Evolutionary conservation across 2,329 filamentous ascomycete genomes (phyloP).

Genomic region (Diaporthe capsici): DNA sequence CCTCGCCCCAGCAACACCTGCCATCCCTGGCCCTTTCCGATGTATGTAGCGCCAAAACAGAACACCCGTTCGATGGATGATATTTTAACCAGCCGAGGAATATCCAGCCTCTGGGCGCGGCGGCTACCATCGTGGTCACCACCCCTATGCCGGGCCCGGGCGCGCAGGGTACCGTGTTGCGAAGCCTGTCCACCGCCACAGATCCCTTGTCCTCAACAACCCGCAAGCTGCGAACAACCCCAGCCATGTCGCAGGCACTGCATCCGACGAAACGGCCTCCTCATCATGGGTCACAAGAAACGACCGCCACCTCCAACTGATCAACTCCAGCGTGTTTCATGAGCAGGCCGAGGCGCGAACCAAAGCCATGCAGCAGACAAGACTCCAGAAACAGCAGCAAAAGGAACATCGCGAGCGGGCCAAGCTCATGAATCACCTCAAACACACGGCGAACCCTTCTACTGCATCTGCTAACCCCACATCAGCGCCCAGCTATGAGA

Average conservation of each 20-base stretch:
- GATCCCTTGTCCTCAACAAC: slow-evolving; percentile 76
- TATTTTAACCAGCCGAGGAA: neutral
- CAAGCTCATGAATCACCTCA: slow-evolving; percentile 65
- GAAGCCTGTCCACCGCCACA: slow-evolving; percentile 60
- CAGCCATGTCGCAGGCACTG: slow-evolving; percentile 47
- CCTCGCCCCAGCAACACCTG: slow-evolving; percentile 48
- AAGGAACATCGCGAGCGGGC: slow-evolving; percentile 71
- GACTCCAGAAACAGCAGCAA: slow-evolving; percentile 67
- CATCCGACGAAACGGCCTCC: slow-evolving; percentile 50
- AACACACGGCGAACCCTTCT: slow-evolving; percentile 50
- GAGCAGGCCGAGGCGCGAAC: slow-evolving; percentile 78
- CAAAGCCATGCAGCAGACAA: slow-evolving; percentile 80
- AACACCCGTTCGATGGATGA: neutral
- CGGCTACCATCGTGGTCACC: slow-evolving; percentile 44
- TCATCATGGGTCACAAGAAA: slow-evolving; percentile 79
- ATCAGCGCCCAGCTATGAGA: slow-evolving; percentile 66
- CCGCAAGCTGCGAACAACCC: slow-evolving; percentile 48
- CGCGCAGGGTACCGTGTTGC: slow-evolving; percentile 54
- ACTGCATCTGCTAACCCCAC: slow-evolving; percentile 48
- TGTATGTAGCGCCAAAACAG: slow-evolving; percentile 51
- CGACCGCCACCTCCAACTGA: slow-evolving; percentile 85
- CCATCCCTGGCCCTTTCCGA: slow-evolving; percentile 49
- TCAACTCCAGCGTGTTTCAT: slow-evolving; percentile 84
- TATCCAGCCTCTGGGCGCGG: slow-evolving; percentile 33
- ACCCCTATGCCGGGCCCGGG: slow-evolving; percentile 51